These are phyloP conservation scores for Tuber indicum DNA, from an alignment of 495 filamentous ascomycete genomes.

Conservation along the genomic window DNA sequence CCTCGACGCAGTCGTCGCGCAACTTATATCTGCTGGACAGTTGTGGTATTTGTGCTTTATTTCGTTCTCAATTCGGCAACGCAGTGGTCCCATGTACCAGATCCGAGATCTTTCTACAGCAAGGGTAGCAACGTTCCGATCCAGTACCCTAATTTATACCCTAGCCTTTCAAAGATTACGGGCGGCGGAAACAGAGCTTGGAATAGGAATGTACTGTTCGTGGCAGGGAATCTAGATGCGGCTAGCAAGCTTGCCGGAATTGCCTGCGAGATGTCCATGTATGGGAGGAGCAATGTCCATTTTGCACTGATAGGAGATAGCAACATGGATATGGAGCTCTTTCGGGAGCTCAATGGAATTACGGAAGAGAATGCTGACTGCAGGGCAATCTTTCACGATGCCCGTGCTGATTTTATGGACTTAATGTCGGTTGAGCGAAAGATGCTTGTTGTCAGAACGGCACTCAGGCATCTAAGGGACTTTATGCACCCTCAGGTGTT, in stretches of 20 bases:
- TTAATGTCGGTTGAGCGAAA: constrained; percentile 49
- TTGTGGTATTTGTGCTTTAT: constrained; percentile 32
- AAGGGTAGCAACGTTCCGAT: constrained; percentile 23
- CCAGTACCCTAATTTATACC: constrained; percentile 31
- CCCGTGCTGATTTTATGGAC: constrained; percentile 48
- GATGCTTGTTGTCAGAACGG: constrained; percentile 46
- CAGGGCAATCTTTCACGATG: constrained; percentile 52
- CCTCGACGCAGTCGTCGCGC: constrained; percentile 40
- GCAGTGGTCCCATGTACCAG: constrained; percentile 30
- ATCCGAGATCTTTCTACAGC: constrained; percentile 16
- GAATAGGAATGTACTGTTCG: constrained; percentile 51
- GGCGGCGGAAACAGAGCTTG: constrained; percentile 20
- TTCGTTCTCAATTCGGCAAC: constrained; percentile 30
- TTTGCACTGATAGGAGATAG: constrained; percentile 53
- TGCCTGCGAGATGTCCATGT: constrained; percentile 52
- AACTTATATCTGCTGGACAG: constrained; percentile 31
- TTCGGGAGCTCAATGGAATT: constrained; percentile 51
- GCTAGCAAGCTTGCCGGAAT: constrained; percentile 52
- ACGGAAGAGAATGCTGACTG: constrained; percentile 44
- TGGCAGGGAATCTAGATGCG: constrained; percentile 49
- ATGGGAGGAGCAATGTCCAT: constrained; percentile 49
- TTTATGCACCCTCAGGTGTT: constrained; percentile 51
- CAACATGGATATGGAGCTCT: constrained; percentile 49
- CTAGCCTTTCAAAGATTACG: constrained; percentile 14
- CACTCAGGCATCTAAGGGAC: constrained; percentile 46